Evolutionary conservation across 2,329 filamentous ascomycete genomes (phyloP), one percentile per base, ranked within the genome.

Genomic region (Scedosporium dehoogii): DNA sequence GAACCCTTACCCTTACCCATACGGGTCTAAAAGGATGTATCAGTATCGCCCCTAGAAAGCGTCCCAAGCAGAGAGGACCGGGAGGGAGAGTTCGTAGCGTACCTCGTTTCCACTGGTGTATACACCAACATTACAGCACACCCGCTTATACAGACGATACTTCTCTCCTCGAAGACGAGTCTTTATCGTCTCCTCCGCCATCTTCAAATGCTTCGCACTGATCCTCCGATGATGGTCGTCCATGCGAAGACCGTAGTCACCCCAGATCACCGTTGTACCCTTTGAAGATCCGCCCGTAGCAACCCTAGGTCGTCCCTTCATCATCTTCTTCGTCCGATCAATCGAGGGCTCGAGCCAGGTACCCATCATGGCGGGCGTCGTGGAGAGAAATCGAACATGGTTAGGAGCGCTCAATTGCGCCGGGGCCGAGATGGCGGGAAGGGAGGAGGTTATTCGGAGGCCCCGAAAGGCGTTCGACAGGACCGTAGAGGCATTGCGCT

Each of bases 1-100:
- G 88, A 90, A 69, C 94, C 94, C 75, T 99, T 99, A 77, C 94
- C 94, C 78, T 97, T 99, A 74, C 94, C 94, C 96, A 99, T 99
- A 84, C 94, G 89, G 74, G 91, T 89, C 85, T 88, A 67, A 62
- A 55, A 60, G 18, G 4, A 6, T 12, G 10, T 14, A 60, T 66
- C 18, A 65, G 63, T 42, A 68, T 60, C 21, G 59, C 44, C 56
- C 29, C 21, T 48, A 18, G 42, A 2, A 12, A 6, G 29, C 6
- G 33, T 38, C 9, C 33, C 9, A 2, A 38, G 33, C 33, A 38
- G 6, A 38, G 33, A 12, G 33, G 27, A 29, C 6, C 7, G 16
- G 2, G 44, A n/a, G n/a, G n/a, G n/a, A n/a, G n/a, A 21, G 1
- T 38, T 10, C 42, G 44, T 21, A n/a, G 25, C 23, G 27, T 29